phyloP scores from a whole-genome alignment of 2,329 filamentous ascomycete species.

The Xylogone sp. region DNA sequence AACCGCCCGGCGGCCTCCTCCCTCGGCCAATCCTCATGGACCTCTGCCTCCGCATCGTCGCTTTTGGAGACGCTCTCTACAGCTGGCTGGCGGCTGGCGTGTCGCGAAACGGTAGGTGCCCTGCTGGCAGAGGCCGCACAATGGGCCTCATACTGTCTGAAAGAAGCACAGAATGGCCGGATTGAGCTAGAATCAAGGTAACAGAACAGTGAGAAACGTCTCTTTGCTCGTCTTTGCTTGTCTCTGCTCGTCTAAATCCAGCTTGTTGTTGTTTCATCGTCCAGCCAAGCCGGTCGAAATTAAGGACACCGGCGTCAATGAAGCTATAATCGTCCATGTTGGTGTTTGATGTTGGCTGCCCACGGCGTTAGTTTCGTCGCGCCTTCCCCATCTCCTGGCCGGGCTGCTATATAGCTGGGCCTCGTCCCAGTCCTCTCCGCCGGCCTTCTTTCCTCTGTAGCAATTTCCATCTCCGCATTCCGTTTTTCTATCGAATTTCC shows the following conservation, averaged over 20 bases:
- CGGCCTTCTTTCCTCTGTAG: conserved; percentile 16
- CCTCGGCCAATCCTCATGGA: conserved; percentile 5
- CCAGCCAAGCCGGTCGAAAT: conserved; percentile 5
- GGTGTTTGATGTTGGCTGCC: background rate
- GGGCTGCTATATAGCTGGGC: conserved; percentile 21
- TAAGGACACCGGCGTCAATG: conserved; percentile 20
- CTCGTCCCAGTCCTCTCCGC: conserved; percentile 15
- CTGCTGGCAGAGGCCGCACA: background rate
- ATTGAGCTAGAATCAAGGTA: too few relatives aligned
- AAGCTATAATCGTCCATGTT: conserved; percentile 20
- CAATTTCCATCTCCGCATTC: conserved; percentile 19
- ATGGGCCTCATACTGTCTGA: background rate
- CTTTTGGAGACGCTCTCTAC: conserved; percentile 4
- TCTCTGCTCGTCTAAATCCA: background rate
- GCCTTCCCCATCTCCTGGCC: conserved; percentile 6
- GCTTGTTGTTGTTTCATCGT: background rate
- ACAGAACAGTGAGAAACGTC: too few relatives aligned
- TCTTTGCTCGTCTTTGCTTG: too few relatives aligned
- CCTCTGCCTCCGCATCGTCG: conserved; percentile 1
- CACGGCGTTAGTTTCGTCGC: background rate
- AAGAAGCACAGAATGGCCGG: too few relatives aligned
- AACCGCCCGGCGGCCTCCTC: conserved; percentile 6
- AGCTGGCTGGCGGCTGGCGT: conserved; percentile 10
- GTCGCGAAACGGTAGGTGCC: conserved; percentile 4
- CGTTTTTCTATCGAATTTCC: conserved; percentile 17